These are phyloP conservation scores for Drosera capensis DNA, from an alignment of 148 eudicot genomes.

Conservation along the genomic window DNA sequence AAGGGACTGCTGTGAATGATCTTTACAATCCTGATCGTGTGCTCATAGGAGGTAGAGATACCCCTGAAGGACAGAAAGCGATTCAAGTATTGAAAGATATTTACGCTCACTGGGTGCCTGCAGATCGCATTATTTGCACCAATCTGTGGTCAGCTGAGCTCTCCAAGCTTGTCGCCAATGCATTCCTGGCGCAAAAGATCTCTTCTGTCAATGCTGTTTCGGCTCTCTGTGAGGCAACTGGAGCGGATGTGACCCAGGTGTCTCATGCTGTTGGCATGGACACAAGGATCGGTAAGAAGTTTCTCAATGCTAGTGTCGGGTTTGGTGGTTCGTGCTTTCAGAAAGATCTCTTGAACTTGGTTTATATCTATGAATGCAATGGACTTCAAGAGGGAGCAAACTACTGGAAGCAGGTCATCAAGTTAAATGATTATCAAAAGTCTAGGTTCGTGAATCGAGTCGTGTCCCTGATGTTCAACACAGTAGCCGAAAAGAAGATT, in stretches of 20 bases:
- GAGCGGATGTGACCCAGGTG: slow-evolving; percentile 46
- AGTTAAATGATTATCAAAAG: slow-evolving; percentile 52
- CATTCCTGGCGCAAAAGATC: slow-evolving; percentile 56
- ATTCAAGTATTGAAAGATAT: slow-evolving; percentile 32
- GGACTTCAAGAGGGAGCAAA: slow-evolving; percentile 45
- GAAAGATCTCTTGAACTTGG: slow-evolving; percentile 51
- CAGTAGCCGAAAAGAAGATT: slow-evolving; percentile 37
- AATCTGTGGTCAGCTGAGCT: slow-evolving; percentile 65
- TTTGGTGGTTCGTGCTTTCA: slow-evolving; percentile 61
- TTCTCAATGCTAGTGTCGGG: slow-evolving; percentile 50
- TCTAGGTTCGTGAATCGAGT: slow-evolving; percentile 47
- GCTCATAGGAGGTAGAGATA: slow-evolving; percentile 56
- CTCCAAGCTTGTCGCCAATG: slow-evolving; percentile 59
- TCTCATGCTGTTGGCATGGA: slow-evolving; percentile 51
- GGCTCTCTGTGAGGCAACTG: too few relatives aligned
- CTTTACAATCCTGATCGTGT: slow-evolving; percentile 46
- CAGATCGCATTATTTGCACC: slow-evolving; percentile 39
- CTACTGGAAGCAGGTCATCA: slow-evolving; percentile 57
- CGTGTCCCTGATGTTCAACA: slow-evolving; percentile 59
- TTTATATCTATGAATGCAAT: slow-evolving; percentile 50
- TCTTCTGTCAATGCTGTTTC: slow-evolving; percentile 57
- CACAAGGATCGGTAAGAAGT: slow-evolving; percentile 46
- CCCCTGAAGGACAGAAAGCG: slow-evolving; percentile 37
- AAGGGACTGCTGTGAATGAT: slow-evolving; percentile 50
- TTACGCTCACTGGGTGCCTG: slow-evolving; percentile 58